Percentiles rank a stretch among this genome's conserved stretches.
Conservation (phyloP, 2,329 filamentous ascomycete genomes). For the Incumbomyces delicatus region DNA sequence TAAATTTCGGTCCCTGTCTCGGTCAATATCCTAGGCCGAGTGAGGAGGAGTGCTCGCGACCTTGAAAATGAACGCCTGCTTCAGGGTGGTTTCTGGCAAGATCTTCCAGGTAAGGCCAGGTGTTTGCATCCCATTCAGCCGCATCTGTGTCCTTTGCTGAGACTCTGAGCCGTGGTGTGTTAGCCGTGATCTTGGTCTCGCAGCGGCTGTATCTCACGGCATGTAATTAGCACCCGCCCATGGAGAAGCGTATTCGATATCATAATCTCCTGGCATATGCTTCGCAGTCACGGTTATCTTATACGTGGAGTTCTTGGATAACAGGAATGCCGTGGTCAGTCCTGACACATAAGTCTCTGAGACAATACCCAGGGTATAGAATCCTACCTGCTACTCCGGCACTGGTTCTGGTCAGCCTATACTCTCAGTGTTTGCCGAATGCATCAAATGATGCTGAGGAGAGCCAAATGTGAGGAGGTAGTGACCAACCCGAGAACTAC, state of each 20-base stretch:
- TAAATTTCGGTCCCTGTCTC: conserved; percentile 33
- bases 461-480: not conserved
- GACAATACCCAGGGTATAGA: not conserved
- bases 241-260: conserved; percentile 72
- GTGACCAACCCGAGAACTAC: conserved; percentile 30
- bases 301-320: conserved; percentile 42
- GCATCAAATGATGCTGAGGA: too few species aligned
- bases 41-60: conserved; percentile 24
- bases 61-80: conserved; percentile 66
- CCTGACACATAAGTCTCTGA: conserved; percentile 49
- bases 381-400: conserved; percentile 6
- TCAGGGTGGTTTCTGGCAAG: conserved; percentile 55
- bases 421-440: too few species aligned
- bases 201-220: conserved; percentile 42
- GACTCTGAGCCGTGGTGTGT: conserved; percentile 19
- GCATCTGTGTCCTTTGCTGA: conserved; percentile 24
- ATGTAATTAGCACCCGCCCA: conserved; percentile 71
- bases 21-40: not conserved
- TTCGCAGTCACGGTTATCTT: conserved; percentile 61
- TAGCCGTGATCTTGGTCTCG: conserved; percentile 12
- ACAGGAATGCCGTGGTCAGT: conserved; percentile 48
- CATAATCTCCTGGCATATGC: conserved; percentile 79
- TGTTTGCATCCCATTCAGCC: conserved; percentile 46
- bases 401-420: not conserved
- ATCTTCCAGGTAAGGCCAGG: conserved; percentile 49